Conservation (phyloP, 2,329 filamentous ascomycete genomes). For the Epicoccum nigrum region DNA sequence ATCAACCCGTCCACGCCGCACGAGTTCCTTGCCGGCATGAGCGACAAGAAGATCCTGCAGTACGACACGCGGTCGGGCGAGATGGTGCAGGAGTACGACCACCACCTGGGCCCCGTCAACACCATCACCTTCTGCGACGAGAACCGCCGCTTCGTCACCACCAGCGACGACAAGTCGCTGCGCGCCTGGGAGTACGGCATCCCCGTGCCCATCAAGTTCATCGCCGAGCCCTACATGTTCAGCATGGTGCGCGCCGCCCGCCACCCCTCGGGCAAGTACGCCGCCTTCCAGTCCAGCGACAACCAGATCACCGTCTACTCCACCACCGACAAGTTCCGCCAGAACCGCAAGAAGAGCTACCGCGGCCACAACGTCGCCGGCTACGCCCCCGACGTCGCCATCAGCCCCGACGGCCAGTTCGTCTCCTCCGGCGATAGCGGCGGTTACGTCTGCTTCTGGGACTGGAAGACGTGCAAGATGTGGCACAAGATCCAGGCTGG, state of each 20-base stretch:
- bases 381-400: slow-evolving; percentile 86
- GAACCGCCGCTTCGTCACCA: slow-evolving; percentile 94
- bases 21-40: slow-evolving; percentile 96
- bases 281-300: slow-evolving; percentile 90
- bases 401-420: slow-evolving; percentile 91
- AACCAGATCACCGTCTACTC: slow-evolving; percentile 98
- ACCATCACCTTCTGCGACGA: slow-evolving; percentile 96
- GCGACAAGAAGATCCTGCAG: slow-evolving; percentile 98
- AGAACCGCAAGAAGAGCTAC: slow-evolving; percentile 97
- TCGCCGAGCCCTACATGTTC: slow-evolving; percentile 98
- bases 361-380: slow-evolving; percentile 95
- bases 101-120: slow-evolving; percentile 97
- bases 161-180: slow-evolving; percentile 94
- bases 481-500: slow-evolving; percentile 92
- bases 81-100: slow-evolving; percentile 95
- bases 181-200: slow-evolving; percentile 99
- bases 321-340: slow-evolving; percentile 91
- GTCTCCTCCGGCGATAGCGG: slow-evolving; percentile 84
- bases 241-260: slow-evolving; percentile 83
- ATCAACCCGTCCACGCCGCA: slow-evolving; percentile 88
- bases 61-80: slow-evolving; percentile 86
- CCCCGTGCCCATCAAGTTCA: slow-evolving; percentile 97
- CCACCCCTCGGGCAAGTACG: slow-evolving; percentile 91
- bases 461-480: slow-evolving; percentile 99
- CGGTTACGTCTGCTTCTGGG: slow-evolving; percentile 95